Base-by-base conservation (phyloP, 1,284 basidiomycete genomes). In the Tilletiaria anomala region DNA sequence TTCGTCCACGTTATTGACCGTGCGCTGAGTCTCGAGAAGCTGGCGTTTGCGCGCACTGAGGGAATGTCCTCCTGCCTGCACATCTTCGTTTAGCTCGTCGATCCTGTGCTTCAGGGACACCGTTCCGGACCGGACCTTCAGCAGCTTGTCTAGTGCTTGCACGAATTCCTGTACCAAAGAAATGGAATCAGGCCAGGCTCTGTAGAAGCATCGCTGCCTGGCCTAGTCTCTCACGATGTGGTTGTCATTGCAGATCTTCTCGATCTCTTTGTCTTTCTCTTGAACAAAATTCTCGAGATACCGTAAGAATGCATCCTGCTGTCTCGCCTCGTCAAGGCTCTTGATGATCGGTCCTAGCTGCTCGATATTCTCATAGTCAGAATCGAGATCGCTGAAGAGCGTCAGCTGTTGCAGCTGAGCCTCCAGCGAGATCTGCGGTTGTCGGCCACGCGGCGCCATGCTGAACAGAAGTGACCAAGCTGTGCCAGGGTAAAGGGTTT, bases 101-200 rank as follows among this genome's bases (percentile, higher is more conserved):
- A 76, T 73, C 17, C 73, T 68, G 35, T 74, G 68, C 37, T 72
- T 69, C 11, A 77, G 60, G 35, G 72, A 70, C 1, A 73, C 71
- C 1, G 75, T 75, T 0, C 75, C 74, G 39, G 74, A 86, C 58
- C 94, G 82, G 63, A 97, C 88, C 37, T 82, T 84, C 68, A 96
- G 81, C 42, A 99, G 73, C 3, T 88, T 94, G 23, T 88, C 87
- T 6, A 96, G 88, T 6, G 89, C 93, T 17, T 81, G 80, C 18
- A 94, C 87, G 65, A 99, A 97, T 68, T 97, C 93, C n/a, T n/a
- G n/a, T 71, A 73, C 45, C n/a, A n/a, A n/a, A n/a, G n/a, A n/a
- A n/a, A n/a, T n/a, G n/a, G n/a, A n/a, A n/a, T n/a, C n/a, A 2
- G n/a, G n/a, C n/a, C n/a, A n/a, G n/a, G n/a, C n/a, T n/a, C n/a